Evolutionary conservation across 805 yeast genomes (phyloP), one percentile per base, ranked within the genome.

Genomic region (Ogataea glucozyma): DNA sequence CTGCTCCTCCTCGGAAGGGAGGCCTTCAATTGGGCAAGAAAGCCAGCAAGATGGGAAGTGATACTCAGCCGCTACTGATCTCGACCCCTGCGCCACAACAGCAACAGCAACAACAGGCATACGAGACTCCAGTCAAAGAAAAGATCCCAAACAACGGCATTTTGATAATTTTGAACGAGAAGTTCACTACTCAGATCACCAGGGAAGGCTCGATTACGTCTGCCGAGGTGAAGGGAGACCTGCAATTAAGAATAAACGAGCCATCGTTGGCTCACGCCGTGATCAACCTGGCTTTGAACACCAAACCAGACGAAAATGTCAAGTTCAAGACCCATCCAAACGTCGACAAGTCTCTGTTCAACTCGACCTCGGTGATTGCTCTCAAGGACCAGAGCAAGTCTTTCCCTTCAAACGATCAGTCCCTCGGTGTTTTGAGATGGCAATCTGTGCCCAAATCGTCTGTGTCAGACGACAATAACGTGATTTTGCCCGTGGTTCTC

Each of bases 301-400:
- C 75, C 22, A 66, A 70, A 31, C 66, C 74, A 12, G 64, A 71
- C 27, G 79, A 69, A 50, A 38, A 42, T 16, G 70, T 81, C 34
- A 89, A 84, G 60, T 93, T 78, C 71, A 90, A 90, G 66, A 89
- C 98, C 12, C 97, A 93, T 71, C 99, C 99, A 50, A 90, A 91
- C 62, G 95, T 93, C 52, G 97, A 93, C 68, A 83, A 86, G 58
- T 70, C 69, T 31, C 65, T 78, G 58, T 93, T 91, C 64, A 72
- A 75, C 33, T 61, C 75, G 11, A 64, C 71, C 12, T 71, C 76
- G 44, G 65, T 76, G 31, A 80, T 93, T 57, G 85, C 85, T 0
- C 76, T 90, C 58, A 87, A 86, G 61, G 95, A 90, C 62, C 70
- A 79, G 41, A 60, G 75, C 34, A 87, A 88, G 60, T 78, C 89